Base-by-base conservation (phyloP, 2,329 filamentous ascomycete species). In the Juglanconis sp. region DNA sequence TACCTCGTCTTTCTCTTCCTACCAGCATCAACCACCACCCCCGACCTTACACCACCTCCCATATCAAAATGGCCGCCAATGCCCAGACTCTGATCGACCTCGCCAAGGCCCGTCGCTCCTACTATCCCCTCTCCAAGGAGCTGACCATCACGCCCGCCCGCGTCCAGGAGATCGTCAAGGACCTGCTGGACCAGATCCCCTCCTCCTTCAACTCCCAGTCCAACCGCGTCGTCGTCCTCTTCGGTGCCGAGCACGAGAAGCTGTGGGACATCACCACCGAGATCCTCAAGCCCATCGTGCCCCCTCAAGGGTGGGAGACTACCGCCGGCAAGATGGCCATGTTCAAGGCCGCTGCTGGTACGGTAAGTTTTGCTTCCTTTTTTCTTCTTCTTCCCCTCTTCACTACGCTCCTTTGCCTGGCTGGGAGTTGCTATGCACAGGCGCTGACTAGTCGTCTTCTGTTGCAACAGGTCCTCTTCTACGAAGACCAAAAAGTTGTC, bases 151-250 rank as follows among this genome's bases (percentile, higher is more conserved):
- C 80, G 68, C 79, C 81, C 66, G 73, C 77, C 58, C 80, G 83
- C 69, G 79, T 93, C 74, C 77, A 84, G 69, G 83, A 89, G 68
- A 84, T 93, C 70, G 82, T 87, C 72, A 77, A 81, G 73, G 73
- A 85, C 66, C 80, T 86, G 57, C 79, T 95, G 66, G 79, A 85
- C 62, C 81, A 92, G 73, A 81, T 88, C 1, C 93, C 93, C 47
- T 89, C 85, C 56, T 87, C 88, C 65, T 97, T 96, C 87, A 96
- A 97, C 86, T 90, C 87, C 47, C 93, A 96, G 80, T 87, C 87
- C 67, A 89, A 90, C 66, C 88, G 93, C 62, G 77, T 89, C 61
- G 83, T 96, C 52, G 83, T 96, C 55, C 85, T 97, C 57, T 82
- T 95, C 70, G 88, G 89, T 69, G 84, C 83, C 64, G 90, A 96